phyloP scores from a whole-genome alignment of 257 asterid species.

The Gentiana straminea region DNA sequence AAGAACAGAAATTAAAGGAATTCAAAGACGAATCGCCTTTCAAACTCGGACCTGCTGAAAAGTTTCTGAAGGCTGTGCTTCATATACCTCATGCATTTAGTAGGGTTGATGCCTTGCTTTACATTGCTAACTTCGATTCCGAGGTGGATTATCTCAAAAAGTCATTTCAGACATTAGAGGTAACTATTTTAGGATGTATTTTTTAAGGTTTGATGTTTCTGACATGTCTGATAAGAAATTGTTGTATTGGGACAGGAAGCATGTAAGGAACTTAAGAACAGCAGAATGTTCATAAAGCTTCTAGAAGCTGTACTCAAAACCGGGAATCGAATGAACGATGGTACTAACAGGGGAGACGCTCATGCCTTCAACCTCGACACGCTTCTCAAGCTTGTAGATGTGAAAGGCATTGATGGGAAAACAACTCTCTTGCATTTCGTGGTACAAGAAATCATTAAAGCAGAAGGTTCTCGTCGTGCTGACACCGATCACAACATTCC shows the following conservation, averaged over 20 bases:
- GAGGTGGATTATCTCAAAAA: conserved; percentile 59
- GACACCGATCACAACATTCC: conserved; percentile 18
- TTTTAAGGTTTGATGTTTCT: neutral
- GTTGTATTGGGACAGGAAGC: conserved; percentile 37
- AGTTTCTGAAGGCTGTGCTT: conserved; percentile 62
- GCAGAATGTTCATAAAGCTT: conserved; percentile 66
- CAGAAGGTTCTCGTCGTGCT: conserved; percentile 59
- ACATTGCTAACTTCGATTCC: conserved; percentile 49
- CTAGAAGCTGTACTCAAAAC: conserved; percentile 81
- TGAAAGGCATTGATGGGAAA: conserved; percentile 68
- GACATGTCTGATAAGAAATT: no score
- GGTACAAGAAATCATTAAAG: conserved; percentile 65
- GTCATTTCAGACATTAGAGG: conserved; percentile 74
- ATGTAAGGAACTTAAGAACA: conserved; percentile 63
- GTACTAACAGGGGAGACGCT: conserved; percentile 74
- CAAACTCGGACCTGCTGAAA: conserved; percentile 68
- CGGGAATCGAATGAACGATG: conserved; percentile 76
- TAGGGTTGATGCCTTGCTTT: conserved; percentile 81
- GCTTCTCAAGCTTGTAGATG: conserved; percentile 69
- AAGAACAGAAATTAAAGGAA: conserved; percentile 51
- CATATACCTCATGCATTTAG: conserved; percentile 67
- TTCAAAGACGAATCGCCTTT: conserved; percentile 42
- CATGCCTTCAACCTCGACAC: conserved; percentile 79
- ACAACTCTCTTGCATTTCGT: conserved; percentile 77
- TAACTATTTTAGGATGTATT: conserved; percentile 7